These are phyloP conservation scores for Cercospora nicotianae DNA, from an alignment of 2,329 filamentous ascomycete genomes.

Conservation along the genomic window DNA sequence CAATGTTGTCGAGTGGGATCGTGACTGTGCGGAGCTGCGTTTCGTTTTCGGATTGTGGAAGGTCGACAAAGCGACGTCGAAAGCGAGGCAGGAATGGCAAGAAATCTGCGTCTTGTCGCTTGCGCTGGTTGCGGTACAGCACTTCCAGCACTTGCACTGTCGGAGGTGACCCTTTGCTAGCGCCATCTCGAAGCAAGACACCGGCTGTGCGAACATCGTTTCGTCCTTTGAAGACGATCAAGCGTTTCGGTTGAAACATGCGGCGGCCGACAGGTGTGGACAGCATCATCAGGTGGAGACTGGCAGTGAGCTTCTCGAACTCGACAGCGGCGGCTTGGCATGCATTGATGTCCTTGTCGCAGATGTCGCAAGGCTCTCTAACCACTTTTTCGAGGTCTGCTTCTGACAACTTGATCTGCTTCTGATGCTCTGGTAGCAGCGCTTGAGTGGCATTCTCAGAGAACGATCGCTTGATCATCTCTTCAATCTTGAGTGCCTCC, in stretches of 20 bases:
- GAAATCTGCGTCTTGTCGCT: constrained; percentile 77
- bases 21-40: constrained; percentile 68
- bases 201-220: constrained; percentile 81
- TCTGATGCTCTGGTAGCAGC: constrained; percentile 89
- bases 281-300: constrained; percentile 74
- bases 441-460: constrained; percentile 97
- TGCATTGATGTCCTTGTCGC: constrained; percentile 74
- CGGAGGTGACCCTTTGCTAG: constrained; percentile 65
- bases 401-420: constrained; percentile 87
- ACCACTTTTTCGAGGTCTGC: constrained; percentile 89
- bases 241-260: constrained; percentile 71
- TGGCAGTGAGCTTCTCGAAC: constrained; percentile 74
- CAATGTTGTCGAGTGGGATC: constrained; percentile 74
- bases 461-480: constrained; percentile 99
- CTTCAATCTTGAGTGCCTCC: constrained; percentile 95
- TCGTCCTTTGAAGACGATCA: constrained; percentile 76
- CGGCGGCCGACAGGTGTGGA: constrained; percentile 79
- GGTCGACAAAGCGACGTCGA: constrained; percentile 63
- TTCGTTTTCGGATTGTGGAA: constrained; percentile 66
- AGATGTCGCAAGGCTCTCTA: constrained; percentile 77
- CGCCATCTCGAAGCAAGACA: constrained; percentile 74
- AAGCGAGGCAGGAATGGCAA: constrained; percentile 78
- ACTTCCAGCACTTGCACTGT: constrained; percentile 79
- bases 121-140: constrained; percentile 60
- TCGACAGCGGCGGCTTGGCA: constrained; percentile 82